These are phyloP conservation scores for Umbelopsis vinacea DNA, from an alignment of 192 early-diverging fungal genomes.

Conservation along the genomic window DNA sequence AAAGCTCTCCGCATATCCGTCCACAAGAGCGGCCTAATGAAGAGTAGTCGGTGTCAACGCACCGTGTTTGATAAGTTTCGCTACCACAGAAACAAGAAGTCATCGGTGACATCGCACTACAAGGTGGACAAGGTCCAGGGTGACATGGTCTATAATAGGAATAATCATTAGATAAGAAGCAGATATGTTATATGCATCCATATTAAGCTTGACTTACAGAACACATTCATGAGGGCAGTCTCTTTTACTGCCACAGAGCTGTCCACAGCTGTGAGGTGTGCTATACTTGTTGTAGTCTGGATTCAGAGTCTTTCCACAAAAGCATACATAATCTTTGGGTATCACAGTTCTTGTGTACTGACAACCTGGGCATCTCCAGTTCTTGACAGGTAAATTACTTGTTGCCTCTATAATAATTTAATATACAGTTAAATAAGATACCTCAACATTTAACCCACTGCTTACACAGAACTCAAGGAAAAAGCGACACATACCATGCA, in stretches of 20 bases:
- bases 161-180: not conserved
- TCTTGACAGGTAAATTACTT: conserved; percentile 30
- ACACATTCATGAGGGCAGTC: conserved; percentile 82
- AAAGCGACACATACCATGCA: conserved; percentile 44
- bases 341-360: conserved; percentile 68
- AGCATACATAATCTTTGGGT: conserved; percentile 82
- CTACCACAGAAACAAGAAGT: conserved; percentile 87
- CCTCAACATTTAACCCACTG: not conserved
- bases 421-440: too few species aligned
- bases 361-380: conserved; percentile 94
- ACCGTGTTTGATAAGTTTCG: conserved; percentile 63
- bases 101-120: conserved; percentile 76
- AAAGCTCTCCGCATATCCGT: conserved; percentile 63
- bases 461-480: not conserved
- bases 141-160: conserved; percentile 69
- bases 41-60: conserved; percentile 73
- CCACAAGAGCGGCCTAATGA: conserved; percentile 74
- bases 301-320: conserved; percentile 82
- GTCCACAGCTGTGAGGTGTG: conserved; percentile 87
- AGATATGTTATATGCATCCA: not conserved
- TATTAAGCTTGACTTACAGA: conserved; percentile 44
- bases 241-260: conserved; percentile 67
- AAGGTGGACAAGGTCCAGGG: conserved; percentile 94
- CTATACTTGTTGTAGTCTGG: conserved; percentile 66
- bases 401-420: not conserved